Evolutionary conservation across 768 basidiomycete species (phyloP), one percentile per base, ranked within the genome.

Genomic region (Lactarius hatsudake): DNA sequence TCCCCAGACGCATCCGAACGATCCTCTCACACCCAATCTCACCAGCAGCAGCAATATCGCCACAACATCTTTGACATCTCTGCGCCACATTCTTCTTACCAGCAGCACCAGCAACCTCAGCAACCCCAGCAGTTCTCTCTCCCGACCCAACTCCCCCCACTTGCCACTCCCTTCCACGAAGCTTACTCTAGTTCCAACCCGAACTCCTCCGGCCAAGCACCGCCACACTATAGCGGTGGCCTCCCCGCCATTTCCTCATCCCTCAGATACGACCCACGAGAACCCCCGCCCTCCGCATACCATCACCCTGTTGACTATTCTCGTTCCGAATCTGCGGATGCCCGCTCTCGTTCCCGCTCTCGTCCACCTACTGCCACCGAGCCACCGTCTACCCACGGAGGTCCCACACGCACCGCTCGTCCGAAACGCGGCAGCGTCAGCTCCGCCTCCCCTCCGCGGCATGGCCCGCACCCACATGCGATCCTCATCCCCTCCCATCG

Each of bases 1-100:
- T 73, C 74, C 53, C 74, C 73, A 9, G 71, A 63, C 66, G 71
- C 40, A 65, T 71, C 62, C 17, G 65, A 67, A 42, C 71, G 62
- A 65, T 64, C 67, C 59, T 53, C 73, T 71, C 54, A 77, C 68
- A 73, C 72, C 54, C 77, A 79, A 53, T 72, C 74, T 57, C 75
- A 78, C 7, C 55, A 61, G 9, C 62, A 8, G 32, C 65, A 67
- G 45, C 66, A 67, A 18, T 71, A 71, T 62, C 70, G 70, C 48
- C 86, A 86, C 79, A 83, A 84, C 76, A 84, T 87, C 72, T 87
- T 87, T 48, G 87, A 88, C 75, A 82, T 87, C 72, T 84, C 85
- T 59, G 81, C 84, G 1, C 82, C 81, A 8, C 71, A 78, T 10
- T 69, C 78, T 59, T 73, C 76, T 34, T 74, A 78, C 70, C 75